Percentiles rank a stretch among this genome's conserved stretches.
These are phyloP conservation scores for Sporothrix mexicana DNA, from an alignment of 2,329 filamentous ascomycete species.

Conservation along the genomic window DNA sequence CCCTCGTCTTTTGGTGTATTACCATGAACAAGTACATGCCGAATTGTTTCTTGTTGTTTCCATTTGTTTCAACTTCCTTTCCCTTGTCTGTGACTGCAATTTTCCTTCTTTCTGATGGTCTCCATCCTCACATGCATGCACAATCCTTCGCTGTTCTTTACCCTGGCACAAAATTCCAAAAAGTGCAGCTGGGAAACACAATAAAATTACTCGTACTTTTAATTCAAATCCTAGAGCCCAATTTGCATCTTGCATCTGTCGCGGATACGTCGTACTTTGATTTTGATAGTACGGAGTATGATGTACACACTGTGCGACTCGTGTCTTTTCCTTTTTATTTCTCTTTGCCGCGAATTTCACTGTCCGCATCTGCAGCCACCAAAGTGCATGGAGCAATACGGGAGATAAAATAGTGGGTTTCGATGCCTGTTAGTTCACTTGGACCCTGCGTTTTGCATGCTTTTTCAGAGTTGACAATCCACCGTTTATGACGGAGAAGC, in stretches of 20 bases:
- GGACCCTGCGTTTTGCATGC: not conserved
- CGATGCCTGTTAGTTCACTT: not conserved
- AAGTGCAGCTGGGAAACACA: not conserved
- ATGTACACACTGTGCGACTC: not conserved
- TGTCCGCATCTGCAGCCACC: not conserved
- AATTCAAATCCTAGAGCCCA: not conserved
- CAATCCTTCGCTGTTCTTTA: not conserved
- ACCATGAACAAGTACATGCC: not conserved
- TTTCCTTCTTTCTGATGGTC: not conserved
- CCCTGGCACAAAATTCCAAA: not conserved
- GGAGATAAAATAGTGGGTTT: slow-evolving; percentile 27
- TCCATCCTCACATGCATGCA: slow-evolving; percentile 10
- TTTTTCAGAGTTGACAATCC: not conserved
- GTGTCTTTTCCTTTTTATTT: not conserved
- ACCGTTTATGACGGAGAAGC: not conserved
- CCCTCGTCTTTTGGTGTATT: too few species aligned
- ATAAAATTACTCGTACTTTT: not conserved
- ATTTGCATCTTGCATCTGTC: not conserved
- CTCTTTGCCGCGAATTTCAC: too few species aligned
- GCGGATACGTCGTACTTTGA: not conserved
- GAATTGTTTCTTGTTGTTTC: slow-evolving; percentile 1
- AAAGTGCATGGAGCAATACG: slow-evolving; percentile 18
- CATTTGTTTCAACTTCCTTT: slow-evolving; percentile 15
- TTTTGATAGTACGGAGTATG: not conserved
- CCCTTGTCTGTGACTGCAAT: too few species aligned